Evolutionary conservation across 306 rosid species (phyloP).

Genomic region (Quercus rubra): DNA sequence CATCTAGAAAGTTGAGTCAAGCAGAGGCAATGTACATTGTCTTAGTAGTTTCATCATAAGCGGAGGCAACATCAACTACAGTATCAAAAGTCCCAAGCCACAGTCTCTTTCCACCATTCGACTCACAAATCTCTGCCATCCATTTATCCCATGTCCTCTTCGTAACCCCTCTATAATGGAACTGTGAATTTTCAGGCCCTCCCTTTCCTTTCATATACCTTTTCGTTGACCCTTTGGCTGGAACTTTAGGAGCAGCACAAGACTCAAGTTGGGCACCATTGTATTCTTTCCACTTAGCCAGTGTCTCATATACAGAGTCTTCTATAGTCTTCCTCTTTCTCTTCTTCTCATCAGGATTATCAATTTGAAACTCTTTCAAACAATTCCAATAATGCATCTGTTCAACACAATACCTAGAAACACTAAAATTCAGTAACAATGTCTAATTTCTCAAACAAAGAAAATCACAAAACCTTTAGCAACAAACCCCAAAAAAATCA

Average conservation of each 20-base stretch:
- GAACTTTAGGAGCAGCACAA: constrained; percentile 38
- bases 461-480: too few species aligned
- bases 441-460: too few species aligned
- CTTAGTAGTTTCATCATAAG: constrained; percentile 86
- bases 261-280: constrained; percentile 32
- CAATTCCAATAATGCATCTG: neutral
- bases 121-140: constrained; percentile 30
- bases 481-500: too few species aligned
- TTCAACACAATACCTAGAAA: neutral
- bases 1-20: constrained; percentile 67
- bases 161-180: constrained; percentile 82
- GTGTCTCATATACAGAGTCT: constrained; percentile 59
- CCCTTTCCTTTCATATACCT: constrained; percentile 99
- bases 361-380: constrained; percentile 14
- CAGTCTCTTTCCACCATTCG: constrained; percentile 64
- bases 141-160: constrained; percentile 99
- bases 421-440: too few species aligned
- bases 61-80: constrained; percentile 64
- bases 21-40: constrained; percentile 84
- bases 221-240: constrained; percentile 86
- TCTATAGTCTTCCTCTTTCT: constrained; percentile 57
- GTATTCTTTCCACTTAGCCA: constrained; percentile 70
- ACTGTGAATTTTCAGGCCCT: constrained; percentile 73
- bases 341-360: constrained; percentile 29
- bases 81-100: constrained; percentile 81